Evolutionary conservation across 345 rosid species (phyloP), one percentile per base, ranked within the genome.

Genomic region (Ailanthus altissimus): DNA sequence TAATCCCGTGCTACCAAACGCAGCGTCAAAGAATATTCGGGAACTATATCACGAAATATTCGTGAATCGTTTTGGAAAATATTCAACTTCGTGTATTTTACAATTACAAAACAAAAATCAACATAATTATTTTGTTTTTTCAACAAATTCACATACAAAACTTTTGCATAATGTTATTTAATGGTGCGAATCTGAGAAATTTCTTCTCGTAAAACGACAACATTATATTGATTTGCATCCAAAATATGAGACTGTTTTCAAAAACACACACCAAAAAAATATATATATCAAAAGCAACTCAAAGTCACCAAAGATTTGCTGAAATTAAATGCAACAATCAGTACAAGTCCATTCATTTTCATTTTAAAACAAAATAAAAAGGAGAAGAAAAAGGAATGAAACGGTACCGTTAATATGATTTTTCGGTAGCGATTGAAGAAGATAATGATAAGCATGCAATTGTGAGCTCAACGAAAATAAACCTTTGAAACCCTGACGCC

Each of bases 361-460:
- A 3, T 1, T 0, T 26, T 5, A 10, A 8, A 50, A 12, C 7
- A 32, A 1, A 8, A 36, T 21, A 18, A 23, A 16, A 18, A 15
- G 13, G 20, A 13, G 6, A 36, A 60, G 64, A 45, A 20, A 45
- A 28, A 46, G 11, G 72, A 46, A 2, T 8, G 45, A 76, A 23
- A 49, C 25, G 18, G 57, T 61, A 74, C 77, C 68, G 54, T 74
- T n/a, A n/a, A n/a, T n/a, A n/a, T n/a, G n/a, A n/a, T n/a, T n/a
- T n/a, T 49, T 74, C 59, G 15, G 40, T 16, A 56, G 1, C 49
- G 14, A 68, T 26, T 46, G 43, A 2, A 5, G 61, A 70, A 32
- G 63, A 6, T 67, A 21, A 45, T 20, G 6, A 11, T 4, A 32
- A n/a, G 42, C 5, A 28, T 15, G 16, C 42, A 47, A 16, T 20